Conservation (phyloP, 2,329 filamentous ascomycete genomes). For the Xylariaceae sp. region DNA sequence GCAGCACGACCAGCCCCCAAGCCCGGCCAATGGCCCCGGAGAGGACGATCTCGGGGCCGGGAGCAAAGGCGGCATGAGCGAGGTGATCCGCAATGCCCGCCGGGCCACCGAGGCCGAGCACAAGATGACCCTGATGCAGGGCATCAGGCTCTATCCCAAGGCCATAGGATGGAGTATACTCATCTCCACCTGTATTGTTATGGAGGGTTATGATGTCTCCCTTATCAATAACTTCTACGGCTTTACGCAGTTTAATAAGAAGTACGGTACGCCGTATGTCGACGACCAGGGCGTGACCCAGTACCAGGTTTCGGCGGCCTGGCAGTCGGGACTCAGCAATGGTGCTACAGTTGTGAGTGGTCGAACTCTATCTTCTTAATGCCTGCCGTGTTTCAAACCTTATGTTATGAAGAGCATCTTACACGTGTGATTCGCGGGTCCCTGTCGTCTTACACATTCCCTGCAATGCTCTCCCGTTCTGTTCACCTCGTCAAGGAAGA, state of each 20-base stretch:
- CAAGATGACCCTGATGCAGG: constrained; percentile 69
- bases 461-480: background rate
- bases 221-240: constrained; percentile 77
- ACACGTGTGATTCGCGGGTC: background rate
- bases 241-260: constrained; percentile 54
- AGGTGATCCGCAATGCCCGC: constrained; percentile 43
- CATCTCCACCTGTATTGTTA: constrained; percentile 86
- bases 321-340: constrained; percentile 61
- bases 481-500: no score
- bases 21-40: constrained; percentile 6
- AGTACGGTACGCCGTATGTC: constrained; percentile 48
- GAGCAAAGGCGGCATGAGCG: constrained; percentile 23
- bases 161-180: constrained; percentile 78
- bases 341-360: constrained; percentile 32
- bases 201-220: constrained; percentile 86
- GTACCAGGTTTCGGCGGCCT: constrained; percentile 56
- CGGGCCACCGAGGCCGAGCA: constrained; percentile 59
- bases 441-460: background rate
- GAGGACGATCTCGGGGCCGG: constrained; percentile 10
- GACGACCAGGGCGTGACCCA: constrained; percentile 33
- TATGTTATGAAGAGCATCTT: background rate
- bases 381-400: no score
- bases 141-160: constrained; percentile 79
- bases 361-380: no score
- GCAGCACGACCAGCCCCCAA: constrained; percentile 3